Evolutionary conservation across 257 asterid genomes (phyloP).

Genomic region (Nicotiana sylvestris): DNA sequence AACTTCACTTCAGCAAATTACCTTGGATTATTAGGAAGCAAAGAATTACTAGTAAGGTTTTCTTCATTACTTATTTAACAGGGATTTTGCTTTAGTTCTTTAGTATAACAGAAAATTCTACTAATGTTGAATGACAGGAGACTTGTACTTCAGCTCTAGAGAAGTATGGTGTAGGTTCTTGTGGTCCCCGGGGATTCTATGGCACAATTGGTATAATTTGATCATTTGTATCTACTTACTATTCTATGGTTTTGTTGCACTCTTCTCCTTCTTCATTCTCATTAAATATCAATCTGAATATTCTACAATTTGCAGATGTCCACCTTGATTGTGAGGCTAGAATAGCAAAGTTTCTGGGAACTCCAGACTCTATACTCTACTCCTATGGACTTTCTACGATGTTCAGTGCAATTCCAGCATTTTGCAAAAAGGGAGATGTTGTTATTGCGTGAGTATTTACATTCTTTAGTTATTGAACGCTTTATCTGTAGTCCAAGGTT

Average conservation of each 20-base stretch:
- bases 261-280: constrained; percentile 13
- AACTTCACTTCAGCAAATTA: constrained; percentile 91
- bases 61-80: constrained; percentile 10
- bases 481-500: not conserved
- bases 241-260: not conserved
- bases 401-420: no score
- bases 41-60: constrained; percentile 56
- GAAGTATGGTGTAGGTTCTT: constrained; percentile 98
- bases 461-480: not conserved
- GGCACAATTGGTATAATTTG: constrained; percentile 86
- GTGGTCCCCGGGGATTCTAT: constrained; percentile 98
- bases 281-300: not conserved
- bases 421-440: no score
- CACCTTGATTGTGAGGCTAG: constrained; percentile 99
- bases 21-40: constrained; percentile 86
- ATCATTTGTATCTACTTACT: not conserved
- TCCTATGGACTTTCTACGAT: constrained; percentile 11
- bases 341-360: constrained; percentile 86
- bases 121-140: constrained; percentile 46
- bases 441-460: constrained; percentile 40
- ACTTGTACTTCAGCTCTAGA: constrained; percentile 85
- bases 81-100: not conserved
- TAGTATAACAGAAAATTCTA: not conserved
- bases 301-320: constrained; percentile 56
- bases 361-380: constrained; percentile 84